Evolutionary conservation across 768 basidiomycete genomes (phyloP).

Genomic region (Phylloporus rhodoxanthus): DNA sequence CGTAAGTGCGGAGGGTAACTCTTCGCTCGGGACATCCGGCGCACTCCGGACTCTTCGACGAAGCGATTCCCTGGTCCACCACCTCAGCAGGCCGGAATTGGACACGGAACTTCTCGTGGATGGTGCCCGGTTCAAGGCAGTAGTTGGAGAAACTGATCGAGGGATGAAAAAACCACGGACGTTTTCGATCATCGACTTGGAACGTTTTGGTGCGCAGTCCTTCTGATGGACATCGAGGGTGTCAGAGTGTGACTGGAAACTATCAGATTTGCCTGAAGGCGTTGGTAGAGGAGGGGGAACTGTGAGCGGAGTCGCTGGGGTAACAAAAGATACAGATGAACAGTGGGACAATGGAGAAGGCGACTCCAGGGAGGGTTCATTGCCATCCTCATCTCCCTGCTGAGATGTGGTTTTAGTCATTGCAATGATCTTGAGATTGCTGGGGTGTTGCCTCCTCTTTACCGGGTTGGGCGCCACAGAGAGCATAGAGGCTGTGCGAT

Average conservation of each 20-base stretch:
- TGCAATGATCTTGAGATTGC: constrained; percentile 27
- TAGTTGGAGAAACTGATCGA: constrained; percentile 38
- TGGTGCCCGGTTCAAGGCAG: constrained; percentile 24
- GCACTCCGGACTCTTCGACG: constrained; percentile 51
- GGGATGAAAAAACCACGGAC: constrained; percentile 56
- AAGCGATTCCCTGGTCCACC: constrained; percentile 46
- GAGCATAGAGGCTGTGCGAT: not conserved
- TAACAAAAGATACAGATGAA: constrained; percentile 28
- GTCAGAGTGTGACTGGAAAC: constrained; percentile 24
- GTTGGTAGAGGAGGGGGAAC: constrained; percentile 11
- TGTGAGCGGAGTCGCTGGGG: constrained; percentile 22
- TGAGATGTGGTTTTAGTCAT: constrained; percentile 15
- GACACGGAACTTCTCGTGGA: constrained; percentile 27
- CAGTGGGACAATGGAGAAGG: constrained; percentile 39
- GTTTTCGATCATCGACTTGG: constrained; percentile 55
- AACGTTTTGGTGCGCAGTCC: constrained; percentile 35
- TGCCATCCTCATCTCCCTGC: constrained; percentile 22
- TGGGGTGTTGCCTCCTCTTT: constrained; percentile 22
- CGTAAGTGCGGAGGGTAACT: constrained; percentile 21
- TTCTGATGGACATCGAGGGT: constrained; percentile 20
- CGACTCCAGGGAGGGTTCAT: constrained; percentile 23
- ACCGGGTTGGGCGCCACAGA: constrained; percentile 7
- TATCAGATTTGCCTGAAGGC: constrained; percentile 8
- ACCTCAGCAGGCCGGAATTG: constrained; percentile 34
- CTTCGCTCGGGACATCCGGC: constrained; percentile 37